Conservation (phyloP, 495 filamentous ascomycete species). For the Xylaria acuta region DNA sequence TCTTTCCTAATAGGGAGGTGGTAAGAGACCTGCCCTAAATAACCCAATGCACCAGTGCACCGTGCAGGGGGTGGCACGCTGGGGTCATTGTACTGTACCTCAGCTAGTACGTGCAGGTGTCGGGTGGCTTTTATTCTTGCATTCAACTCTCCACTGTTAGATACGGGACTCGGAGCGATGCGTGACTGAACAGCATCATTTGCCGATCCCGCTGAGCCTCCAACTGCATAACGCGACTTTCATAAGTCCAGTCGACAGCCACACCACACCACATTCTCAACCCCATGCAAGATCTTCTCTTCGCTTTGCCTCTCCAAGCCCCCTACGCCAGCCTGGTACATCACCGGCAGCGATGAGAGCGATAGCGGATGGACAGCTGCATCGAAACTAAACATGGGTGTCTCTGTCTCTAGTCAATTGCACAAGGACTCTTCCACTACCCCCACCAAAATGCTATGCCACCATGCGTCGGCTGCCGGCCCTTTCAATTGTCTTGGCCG, state of each 20-base stretch:
- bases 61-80: neutral
- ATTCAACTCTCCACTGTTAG: neutral
- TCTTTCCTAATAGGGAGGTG: conserved; percentile 9
- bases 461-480: neutral
- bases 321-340: neutral
- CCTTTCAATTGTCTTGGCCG: neutral
- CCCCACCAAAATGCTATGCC: neutral
- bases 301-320: neutral
- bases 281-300: neutral
- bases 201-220: conserved; percentile 16
- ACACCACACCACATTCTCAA: conserved; percentile 10
- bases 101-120: neutral
- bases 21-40: neutral
- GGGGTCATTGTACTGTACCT: neutral
- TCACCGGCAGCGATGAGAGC: neutral
- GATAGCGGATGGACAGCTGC: conserved; percentile 3
- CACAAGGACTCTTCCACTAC: neutral
- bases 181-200: neutral
- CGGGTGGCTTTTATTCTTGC: conserved; percentile 10
- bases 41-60: neutral
- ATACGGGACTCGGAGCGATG: neutral
- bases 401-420: neutral
- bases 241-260: neutral
- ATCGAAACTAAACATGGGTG: neutral
- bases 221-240: conserved; percentile 16